These are phyloP conservation scores for Sophora flavescens DNA, from an alignment of 306 rosid genomes.

Conservation along the genomic window DNA sequence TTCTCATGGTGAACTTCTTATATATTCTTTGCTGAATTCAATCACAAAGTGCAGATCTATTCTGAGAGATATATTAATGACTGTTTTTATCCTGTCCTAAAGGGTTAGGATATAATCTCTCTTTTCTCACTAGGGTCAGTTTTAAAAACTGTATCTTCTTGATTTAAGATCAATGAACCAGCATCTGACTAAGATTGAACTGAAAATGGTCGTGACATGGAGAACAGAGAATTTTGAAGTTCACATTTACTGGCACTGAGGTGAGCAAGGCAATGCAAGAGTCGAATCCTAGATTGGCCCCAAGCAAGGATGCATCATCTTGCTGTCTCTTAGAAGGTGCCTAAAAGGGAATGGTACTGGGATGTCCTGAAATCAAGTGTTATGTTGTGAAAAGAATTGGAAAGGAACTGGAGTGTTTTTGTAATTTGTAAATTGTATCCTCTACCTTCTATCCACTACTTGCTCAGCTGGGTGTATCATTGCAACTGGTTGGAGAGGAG, in stretches of 20 bases:
- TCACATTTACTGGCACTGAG: neutral
- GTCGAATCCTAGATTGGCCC: neutral
- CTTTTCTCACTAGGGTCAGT: neutral
- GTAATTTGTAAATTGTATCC: neutral
- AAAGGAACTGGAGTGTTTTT: neutral
- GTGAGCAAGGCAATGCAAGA: neutral
- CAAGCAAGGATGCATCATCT: conserved; percentile 2
- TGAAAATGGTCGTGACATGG: neutral
- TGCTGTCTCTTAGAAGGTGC: neutral
- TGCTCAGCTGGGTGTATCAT: neutral
- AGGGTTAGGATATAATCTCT: neutral
- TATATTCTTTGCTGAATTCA: neutral
- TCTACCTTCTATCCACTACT: neutral
- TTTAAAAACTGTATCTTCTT: neutral
- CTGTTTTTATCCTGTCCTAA: neutral
- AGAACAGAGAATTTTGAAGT: neutral
- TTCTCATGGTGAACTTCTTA: neutral
- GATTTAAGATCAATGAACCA: conserved; percentile 8
- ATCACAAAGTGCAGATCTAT: neutral
- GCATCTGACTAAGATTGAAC: neutral
- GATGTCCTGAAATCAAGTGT: neutral
- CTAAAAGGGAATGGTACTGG: neutral
- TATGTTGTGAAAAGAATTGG: neutral
- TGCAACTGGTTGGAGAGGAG: neutral
- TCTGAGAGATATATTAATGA: neutral